A percentile compares a stretch with the other conserved stretches of the same genome.
Conservation (phyloP, 73 alveolate species). For the Durusdinium trenchii region DNA sequence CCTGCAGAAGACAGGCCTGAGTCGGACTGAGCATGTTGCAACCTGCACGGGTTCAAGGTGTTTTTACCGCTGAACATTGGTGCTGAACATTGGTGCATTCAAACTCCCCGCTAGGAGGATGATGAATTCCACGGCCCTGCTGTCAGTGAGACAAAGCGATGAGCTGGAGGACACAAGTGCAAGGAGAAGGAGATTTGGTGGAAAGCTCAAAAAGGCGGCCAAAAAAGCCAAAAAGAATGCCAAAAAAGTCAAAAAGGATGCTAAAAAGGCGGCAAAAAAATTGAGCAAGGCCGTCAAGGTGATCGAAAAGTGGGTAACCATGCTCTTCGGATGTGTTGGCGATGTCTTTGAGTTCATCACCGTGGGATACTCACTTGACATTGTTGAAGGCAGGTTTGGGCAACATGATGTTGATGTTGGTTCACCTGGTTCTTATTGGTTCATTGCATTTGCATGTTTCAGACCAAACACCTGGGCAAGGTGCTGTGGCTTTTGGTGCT, state of each 20-base stretch:
- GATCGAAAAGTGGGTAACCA: background rate
- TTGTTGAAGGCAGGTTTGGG: background rate
- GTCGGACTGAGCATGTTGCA: background rate
- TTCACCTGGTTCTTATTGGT: background rate
- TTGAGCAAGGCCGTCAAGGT: slow-evolving; percentile 5
- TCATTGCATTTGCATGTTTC: no score
- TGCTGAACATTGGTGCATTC: no score
- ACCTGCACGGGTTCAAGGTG: no score
- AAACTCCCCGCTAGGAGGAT: background rate
- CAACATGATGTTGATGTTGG: background rate
- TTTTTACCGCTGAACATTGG: no score
- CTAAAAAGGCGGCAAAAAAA: background rate
- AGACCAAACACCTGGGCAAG: background rate
- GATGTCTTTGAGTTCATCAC: slow-evolving; percentile 67
- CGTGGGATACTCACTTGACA: background rate
- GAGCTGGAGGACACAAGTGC: background rate
- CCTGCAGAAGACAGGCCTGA: background rate
- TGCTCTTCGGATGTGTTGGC: slow-evolving; percentile 44
- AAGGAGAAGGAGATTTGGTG: no score
- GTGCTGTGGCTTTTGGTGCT: background rate
- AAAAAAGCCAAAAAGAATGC: background rate
- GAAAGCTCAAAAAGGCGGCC: background rate
- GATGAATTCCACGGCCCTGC: slow-evolving; percentile 17
- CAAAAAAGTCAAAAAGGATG: background rate
- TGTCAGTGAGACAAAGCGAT: background rate